phyloP scores from a whole-genome alignment of 495 filamentous ascomycete species.

The Pyrenula aspistea region DNA sequence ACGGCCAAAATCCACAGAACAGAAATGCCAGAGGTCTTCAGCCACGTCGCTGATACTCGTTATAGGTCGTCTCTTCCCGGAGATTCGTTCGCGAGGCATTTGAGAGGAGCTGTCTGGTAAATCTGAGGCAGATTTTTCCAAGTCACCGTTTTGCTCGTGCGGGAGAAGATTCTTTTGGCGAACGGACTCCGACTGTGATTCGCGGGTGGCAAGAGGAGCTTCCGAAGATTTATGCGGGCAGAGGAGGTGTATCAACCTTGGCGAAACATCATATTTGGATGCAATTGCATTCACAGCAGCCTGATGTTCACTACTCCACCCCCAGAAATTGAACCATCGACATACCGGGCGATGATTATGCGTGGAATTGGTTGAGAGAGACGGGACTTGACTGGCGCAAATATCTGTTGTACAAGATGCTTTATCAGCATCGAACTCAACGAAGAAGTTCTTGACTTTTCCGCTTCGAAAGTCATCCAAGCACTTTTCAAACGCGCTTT shows the following conservation, averaged over 20 bases:
- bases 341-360: background rate
- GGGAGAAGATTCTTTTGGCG: slow-evolving; percentile 22
- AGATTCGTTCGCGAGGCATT: slow-evolving; percentile 6
- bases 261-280: slow-evolving; percentile 30
- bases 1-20: slow-evolving; percentile 46
- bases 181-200: slow-evolving; percentile 5
- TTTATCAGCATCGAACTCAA: slow-evolving; percentile 56
- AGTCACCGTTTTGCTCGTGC: slow-evolving; percentile 15
- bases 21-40: slow-evolving; percentile 55
- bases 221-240: slow-evolving; percentile 1
- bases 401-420: slow-evolving; percentile 54
- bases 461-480: slow-evolving; percentile 21
- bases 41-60: slow-evolving; percentile 33
- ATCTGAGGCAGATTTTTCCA: slow-evolving; percentile 7
- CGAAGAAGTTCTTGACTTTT: slow-evolving; percentile 48
- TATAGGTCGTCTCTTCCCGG: background rate
- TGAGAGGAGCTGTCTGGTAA: slow-evolving; percentile 15
- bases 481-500: slow-evolving; percentile 27
- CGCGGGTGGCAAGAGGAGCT: slow-evolving; percentile 3
- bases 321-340: background rate
- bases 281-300: background rate
- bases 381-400: slow-evolving; percentile 26
- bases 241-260: slow-evolving; percentile 56
- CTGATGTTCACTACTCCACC: background rate
- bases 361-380: slow-evolving; percentile 22